phyloP scores from a whole-genome alignment of 257 asterid species.

The Euphrasia confusa region DNA sequence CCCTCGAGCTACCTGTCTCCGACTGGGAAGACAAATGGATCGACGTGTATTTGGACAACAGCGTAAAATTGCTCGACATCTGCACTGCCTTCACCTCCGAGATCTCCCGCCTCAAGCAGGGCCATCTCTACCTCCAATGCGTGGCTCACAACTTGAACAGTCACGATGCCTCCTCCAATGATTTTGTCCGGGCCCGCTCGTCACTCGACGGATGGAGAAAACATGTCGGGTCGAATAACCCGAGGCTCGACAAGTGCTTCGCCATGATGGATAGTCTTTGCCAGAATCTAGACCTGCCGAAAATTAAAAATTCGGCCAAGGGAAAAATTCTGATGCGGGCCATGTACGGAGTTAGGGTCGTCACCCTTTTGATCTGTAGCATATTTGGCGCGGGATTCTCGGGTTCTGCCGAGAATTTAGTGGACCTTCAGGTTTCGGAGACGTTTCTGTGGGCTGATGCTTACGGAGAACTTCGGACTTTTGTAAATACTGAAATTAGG shows the following conservation, averaged over 20 bases:
- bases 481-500: conserved; percentile 55
- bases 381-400: conserved; percentile 65
- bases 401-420: conserved; percentile 58
- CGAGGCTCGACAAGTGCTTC: conserved; percentile 59
- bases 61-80: conserved; percentile 69
- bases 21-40: conserved; percentile 95
- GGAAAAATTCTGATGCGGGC: conserved; percentile 84
- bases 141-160: conserved; percentile 36
- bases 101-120: conserved; percentile 67
- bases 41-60: conserved; percentile 67
- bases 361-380: conserved; percentile 60
- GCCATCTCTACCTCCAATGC: conserved; percentile 66
- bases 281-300: conserved; percentile 61
- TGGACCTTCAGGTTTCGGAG: conserved; percentile 45
- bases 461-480: conserved; percentile 45
- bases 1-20: conserved; percentile 64
- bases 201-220: conserved; percentile 76
- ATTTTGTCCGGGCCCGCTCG: conserved; percentile 49
- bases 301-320: conserved; percentile 73
- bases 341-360: conserved; percentile 71
- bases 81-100: conserved; percentile 82
- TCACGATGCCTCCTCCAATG: conserved; percentile 33
- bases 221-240: conserved; percentile 55
- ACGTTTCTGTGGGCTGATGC: conserved; percentile 55
- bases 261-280: conserved; percentile 51